Evolutionary conservation across 306 rosid species (phyloP), one percentile per base, ranked within the genome.

Genomic region (Quillaja saponaria): DNA sequence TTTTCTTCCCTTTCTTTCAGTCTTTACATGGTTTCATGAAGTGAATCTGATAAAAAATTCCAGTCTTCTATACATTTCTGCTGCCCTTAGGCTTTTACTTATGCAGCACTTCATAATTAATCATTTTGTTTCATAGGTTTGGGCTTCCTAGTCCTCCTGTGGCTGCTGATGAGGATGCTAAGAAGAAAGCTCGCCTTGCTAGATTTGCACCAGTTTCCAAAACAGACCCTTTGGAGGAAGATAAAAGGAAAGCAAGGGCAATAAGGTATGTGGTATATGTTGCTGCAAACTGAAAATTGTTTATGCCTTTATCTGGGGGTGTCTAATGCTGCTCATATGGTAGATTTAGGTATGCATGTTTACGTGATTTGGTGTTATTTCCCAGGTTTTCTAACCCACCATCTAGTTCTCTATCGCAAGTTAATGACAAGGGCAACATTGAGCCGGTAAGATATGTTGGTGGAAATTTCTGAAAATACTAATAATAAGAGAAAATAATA

Each of bases 161-260:
- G n/a, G 28, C 83, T 59, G 45, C 88, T 46, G 94, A 84, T 34
- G 76, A 71, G 11, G 76, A 81, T 28, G 83, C 81, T 12, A 92
- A 78, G 81, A 92, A 92, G 84, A 89, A 92, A 85, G 99, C 99
- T 49, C 84, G 95, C 31, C 82, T 79, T 53, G 89, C 84, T 57
- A 82, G 88, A 68, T 89, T 89, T 71, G 71, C 90, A 8, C 71
- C 91, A 0, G 73, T 7, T 70, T 71, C 94, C 7, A 78, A 83
- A 58, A 56, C 69, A 33, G 96, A 89, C 73, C 78, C 86, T 40
- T 52, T 45, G 16, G 99, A 92, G 72, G 99, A 89, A 55, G 95
- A 76, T 66, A 89, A 87, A 70, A 77, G 79, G 86, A 92, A 82
- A 76, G 90, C 85, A 40, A 86, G 99, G 58, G 90, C 91, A 38